phyloP scores from a whole-genome alignment of 495 filamentous ascomycete genomes.

The Daldinia decipiens region DNA sequence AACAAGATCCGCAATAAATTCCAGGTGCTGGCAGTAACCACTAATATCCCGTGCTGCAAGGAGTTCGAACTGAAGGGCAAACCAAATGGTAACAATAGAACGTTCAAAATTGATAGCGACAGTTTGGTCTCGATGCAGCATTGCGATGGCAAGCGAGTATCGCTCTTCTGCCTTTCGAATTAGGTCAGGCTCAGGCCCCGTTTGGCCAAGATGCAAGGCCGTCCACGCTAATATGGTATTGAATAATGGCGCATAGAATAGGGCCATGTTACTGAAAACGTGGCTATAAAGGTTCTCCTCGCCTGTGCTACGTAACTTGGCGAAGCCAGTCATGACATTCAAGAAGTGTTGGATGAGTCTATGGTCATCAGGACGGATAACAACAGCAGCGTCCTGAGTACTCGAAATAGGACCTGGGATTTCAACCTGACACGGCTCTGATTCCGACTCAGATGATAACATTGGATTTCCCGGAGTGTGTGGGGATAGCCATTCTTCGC shows the following conservation, averaged over 20 bases:
- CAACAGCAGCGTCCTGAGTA: constrained; percentile 19
- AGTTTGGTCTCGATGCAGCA: constrained; percentile 22
- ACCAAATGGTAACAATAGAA: constrained; percentile 38
- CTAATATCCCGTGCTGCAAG: constrained; percentile 25
- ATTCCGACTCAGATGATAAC: constrained; percentile 9
- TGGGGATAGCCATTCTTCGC: constrained; percentile 26
- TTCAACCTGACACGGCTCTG: constrained; percentile 13
- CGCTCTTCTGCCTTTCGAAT: constrained; percentile 30
- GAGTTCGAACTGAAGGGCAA: constrained; percentile 27
- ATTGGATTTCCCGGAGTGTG: constrained; percentile 16
- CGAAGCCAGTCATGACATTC: constrained; percentile 34
- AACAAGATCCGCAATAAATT: constrained; percentile 33
- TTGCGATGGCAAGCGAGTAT: constrained; percentile 22
- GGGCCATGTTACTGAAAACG: constrained; percentile 34
- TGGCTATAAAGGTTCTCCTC: constrained; percentile 34
- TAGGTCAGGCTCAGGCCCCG: constrained; percentile 23
- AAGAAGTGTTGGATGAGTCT: constrained; percentile 35
- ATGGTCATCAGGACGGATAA: constrained; percentile 24
- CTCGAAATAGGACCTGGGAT: constrained; percentile 9
- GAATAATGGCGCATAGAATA: constrained; percentile 32
- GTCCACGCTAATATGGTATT: constrained; percentile 33
- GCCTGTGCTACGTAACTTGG: constrained; percentile 29
- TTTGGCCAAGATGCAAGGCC: constrained; percentile 30
- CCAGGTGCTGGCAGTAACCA: constrained; percentile 28
- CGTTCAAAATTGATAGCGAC: constrained; percentile 30